A percentile compares a stretch with the other conserved stretches of the same genome.
Conservation (phyloP, 2,329 filamentous ascomycete species). For the Colletotrichum shisoi region DNA sequence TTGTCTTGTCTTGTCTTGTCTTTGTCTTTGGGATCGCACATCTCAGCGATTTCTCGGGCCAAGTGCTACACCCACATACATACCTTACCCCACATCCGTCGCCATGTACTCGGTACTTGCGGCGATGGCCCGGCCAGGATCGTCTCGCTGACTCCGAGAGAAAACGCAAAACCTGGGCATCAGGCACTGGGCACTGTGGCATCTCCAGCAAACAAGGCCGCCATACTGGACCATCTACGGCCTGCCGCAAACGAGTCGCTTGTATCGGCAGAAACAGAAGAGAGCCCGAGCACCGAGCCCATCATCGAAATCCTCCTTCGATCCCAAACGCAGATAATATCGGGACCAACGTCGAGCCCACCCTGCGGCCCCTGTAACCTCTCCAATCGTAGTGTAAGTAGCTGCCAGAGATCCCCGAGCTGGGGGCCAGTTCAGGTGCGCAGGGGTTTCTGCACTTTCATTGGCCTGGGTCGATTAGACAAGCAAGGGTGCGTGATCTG, state of each 20-base stretch:
- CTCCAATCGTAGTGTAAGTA: conserved; percentile 50
- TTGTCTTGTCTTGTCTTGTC: neutral
- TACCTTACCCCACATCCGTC: neutral
- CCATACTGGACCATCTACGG: neutral
- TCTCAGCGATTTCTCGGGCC: conserved; percentile 27
- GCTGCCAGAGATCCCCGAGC: conserved; percentile 46
- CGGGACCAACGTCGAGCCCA: conserved; percentile 4
- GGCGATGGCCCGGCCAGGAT: conserved; percentile 24
- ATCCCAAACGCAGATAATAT: neutral
- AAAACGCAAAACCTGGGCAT: neutral
- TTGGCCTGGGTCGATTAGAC: conserved; percentile 47
- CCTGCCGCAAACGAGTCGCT: conserved; percentile 10
- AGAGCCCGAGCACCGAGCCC: conserved; percentile 10
- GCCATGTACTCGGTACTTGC: conserved; percentile 32
- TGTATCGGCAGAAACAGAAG: conserved; percentile 20
- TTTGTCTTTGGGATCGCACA: conserved; percentile 27
- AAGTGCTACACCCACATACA: neutral
- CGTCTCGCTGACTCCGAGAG: conserved; percentile 38
- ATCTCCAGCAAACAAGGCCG: neutral
- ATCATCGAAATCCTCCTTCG: conserved; percentile 5
- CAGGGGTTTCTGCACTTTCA: conserved; percentile 47
- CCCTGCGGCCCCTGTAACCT: conserved; percentile 33
- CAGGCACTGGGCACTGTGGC: neutral
- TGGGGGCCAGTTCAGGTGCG: conserved; percentile 42
- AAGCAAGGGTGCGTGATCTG: conserved; percentile 42